Percentiles rank a stretch among this genome's conserved stretches.
These are phyloP conservation scores for Daldinia loculata DNA, from an alignment of 495 filamentous ascomycete species.

Conservation along the genomic window DNA sequence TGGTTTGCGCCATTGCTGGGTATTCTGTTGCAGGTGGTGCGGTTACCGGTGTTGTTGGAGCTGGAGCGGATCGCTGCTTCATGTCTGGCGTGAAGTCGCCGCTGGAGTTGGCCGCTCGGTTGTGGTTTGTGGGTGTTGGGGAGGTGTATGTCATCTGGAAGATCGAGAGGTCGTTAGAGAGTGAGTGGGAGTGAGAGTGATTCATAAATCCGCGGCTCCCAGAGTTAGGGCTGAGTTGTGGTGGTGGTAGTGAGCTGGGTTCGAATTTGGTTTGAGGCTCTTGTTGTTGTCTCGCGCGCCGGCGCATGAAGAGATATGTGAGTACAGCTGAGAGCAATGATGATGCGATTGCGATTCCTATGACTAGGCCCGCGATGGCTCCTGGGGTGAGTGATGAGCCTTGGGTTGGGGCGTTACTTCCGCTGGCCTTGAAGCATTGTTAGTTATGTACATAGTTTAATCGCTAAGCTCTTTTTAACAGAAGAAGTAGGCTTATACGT, in stretches of 20 bases:
- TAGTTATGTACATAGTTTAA: neutral
- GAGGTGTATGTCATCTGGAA: constrained; percentile 16
- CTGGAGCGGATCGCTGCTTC: neutral
- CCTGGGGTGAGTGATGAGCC: constrained; percentile 30
- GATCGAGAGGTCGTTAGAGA: neutral
- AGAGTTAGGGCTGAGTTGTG: neutral
- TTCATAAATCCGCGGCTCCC: neutral
- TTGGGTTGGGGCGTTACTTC: constrained; percentile 8
- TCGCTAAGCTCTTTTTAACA: neutral
- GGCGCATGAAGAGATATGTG: constrained; percentile 40
- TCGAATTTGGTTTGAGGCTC: constrained; percentile 1
- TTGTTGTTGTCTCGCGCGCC: constrained; percentile 8
- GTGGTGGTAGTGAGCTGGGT: constrained; percentile 1
- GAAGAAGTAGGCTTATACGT: neutral
- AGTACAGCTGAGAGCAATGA: constrained; percentile 32
- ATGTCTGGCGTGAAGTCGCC: constrained; percentile 3
- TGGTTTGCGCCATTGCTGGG: constrained; percentile 1
- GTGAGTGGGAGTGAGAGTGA: neutral
- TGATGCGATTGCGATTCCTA: constrained; percentile 31
- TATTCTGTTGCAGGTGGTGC: neutral
- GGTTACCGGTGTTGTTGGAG: neutral
- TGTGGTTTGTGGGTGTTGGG: neutral
- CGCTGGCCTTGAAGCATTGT: constrained; percentile 17
- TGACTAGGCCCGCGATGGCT: constrained; percentile 38
- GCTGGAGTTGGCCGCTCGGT: neutral